Evolutionary conservation across 108 stramenopile species (phyloP), one percentile per base, ranked within the genome.

Genomic region (Nitzschia sp.): DNA sequence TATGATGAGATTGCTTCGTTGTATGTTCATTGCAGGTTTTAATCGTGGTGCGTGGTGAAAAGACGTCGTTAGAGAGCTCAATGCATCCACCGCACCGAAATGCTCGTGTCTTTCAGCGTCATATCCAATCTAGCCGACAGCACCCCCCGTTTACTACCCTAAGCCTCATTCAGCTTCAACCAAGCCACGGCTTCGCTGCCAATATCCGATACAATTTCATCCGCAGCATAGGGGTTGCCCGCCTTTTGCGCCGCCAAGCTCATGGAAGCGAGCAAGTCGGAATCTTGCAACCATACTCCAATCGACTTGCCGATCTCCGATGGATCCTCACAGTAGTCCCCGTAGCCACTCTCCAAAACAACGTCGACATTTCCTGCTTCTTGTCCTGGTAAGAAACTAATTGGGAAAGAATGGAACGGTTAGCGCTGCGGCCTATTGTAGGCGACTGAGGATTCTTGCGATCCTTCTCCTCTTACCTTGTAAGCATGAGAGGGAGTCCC

Each of bases 401-500:
- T 4, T 59, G 17, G 33, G 33, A 42, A 59, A 66, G 17, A 30
- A 19, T 6, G 8, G 2, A 36, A 49, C 35, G 21, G 11, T 61
- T 24, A 61, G 34, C 11, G 13, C 2, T 38, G 11, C 49, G 19
- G n/a, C 38, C 15, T 8, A 42, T 8, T 8, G 15, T 24, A 54
- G 6, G 53, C 8, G 24, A 8, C n/a, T n/a, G n/a, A n/a, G n/a
- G n/a, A n/a, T n/a, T n/a, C n/a, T n/a, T n/a, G n/a, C n/a, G n/a
- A n/a, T n/a, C n/a, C n/a, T n/a, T 18, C 18, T 23, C 13, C 18
- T 34, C 76, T 25, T 82, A 94, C 59, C 85, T 85, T 62, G 95
- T 95, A 32, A 98, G 82, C 90, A 98, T 89, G 23, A 97, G 59
- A 2, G 98, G 98, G 2, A 98, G 63, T 1, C 96, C 95, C 24